A percentile compares a stretch with the other conserved stretches of the same genome.
phyloP scores from a whole-genome alignment of 345 rosid genomes.

The Salix suchowensis region DNA sequence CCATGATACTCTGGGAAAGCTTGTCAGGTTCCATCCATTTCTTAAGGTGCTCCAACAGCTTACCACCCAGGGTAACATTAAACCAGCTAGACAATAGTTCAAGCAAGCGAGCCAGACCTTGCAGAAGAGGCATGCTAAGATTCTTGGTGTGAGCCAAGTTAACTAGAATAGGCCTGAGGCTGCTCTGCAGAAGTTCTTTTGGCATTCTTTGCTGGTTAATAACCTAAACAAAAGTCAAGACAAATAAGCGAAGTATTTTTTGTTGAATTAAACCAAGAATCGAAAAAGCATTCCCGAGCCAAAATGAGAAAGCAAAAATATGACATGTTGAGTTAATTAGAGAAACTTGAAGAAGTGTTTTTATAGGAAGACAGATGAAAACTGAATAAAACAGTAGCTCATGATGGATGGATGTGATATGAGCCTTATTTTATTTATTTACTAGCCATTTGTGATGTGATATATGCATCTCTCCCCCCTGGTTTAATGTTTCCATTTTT shows the following conservation, averaged over 20 bases:
- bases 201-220: conserved; percentile 98
- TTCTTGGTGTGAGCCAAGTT: conserved; percentile 97
- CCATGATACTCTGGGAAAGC: conserved; percentile 91
- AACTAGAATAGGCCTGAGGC: conserved; percentile 95
- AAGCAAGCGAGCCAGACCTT: conserved; percentile 95
- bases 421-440: too few species aligned
- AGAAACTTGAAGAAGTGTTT: background rate
- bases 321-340: background rate
- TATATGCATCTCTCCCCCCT: background rate
- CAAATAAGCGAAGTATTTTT: conserved; percentile 2
- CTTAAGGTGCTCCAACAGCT: conserved; percentile 95
- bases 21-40: conserved; percentile 99
- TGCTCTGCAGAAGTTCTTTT: conserved; percentile 96
- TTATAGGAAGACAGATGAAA: background rate
- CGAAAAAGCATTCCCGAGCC: background rate
- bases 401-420: background rate
- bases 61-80: conserved; percentile 94
- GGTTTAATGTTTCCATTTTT: background rate
- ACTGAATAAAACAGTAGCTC: too few species aligned
- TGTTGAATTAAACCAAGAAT: background rate
- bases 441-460: background rate
- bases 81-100: conserved; percentile 97
- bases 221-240: conserved; percentile 45
- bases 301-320: background rate
- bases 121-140: conserved; percentile 97